Base-by-base conservation (phyloP, 768 basidiomycete genomes). In the Chiua virens region DNA sequence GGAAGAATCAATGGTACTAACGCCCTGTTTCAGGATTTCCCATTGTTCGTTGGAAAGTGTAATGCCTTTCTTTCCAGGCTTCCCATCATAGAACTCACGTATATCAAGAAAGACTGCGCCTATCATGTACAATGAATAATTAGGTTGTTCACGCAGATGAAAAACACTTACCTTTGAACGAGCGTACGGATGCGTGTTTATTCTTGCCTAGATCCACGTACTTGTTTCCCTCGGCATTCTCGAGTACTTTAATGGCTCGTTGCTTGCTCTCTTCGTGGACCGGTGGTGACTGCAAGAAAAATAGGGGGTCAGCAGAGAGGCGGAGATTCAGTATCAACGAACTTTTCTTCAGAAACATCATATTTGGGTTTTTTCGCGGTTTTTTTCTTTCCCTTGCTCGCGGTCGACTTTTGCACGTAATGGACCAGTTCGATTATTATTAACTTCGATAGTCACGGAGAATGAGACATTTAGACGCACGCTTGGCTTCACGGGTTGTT, bases 31-130 rank as follows among this genome's bases (percentile, higher is more conserved):
- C 47, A 90, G 69, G 11, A 63, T 59, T 40, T 83, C 70, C 86
- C 86, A 87, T 80, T 87, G 87, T 18, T 90, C 88, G 3, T 71
- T 42, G 14, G 71, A 66, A 23, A 92, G 73, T 0, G 85, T 78
- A 45, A 92, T 87, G 9, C 89, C 90, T 59, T 91, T 92, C 68
- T 89, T 92, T 0, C 88, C 87, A 0, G 90, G 89, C 54, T 86
- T 89, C 56, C 83, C 81, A 1, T 78, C 71, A 47, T 87, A 92
- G 58, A 78, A 92, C 64, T 92, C 87, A 36, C 89, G 81, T 47
- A 92, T 88, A 60, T 91, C 87, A 22, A 91, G 64, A 38, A 82
- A 71, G 4, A 77, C 61, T 1, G 68, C 73, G 8, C 84, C 86
- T 76, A 40, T 43, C 18, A 30, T 39, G 25, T 21, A 20, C n/a